Evolutionary conservation across 352 stramenopile genomes (phyloP).

Genomic region (Phytophthora vignae): DNA sequence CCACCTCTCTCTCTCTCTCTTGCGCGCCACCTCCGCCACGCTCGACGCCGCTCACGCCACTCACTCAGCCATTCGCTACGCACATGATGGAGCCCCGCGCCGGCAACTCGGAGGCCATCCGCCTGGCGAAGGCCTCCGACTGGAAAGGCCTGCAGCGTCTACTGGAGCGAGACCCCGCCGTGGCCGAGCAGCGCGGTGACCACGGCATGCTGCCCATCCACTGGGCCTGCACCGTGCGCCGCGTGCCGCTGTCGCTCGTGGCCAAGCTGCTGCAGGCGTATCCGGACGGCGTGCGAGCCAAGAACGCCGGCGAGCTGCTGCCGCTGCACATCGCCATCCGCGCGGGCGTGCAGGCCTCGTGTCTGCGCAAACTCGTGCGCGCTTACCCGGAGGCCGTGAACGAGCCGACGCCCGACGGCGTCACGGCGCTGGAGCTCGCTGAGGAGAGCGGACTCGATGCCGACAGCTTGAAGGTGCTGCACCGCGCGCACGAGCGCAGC

Average conservation of each 20-base stretch:
- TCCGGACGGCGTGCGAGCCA: constrained; percentile 60
- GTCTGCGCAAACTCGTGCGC: constrained; percentile 59
- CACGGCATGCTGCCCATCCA: constrained; percentile 88
- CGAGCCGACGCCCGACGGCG: constrained; percentile 51
- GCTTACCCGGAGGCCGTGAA: constrained; percentile 63
- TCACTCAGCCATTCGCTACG: constrained; percentile 8
- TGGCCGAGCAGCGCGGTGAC: constrained; percentile 62
- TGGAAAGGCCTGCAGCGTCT: constrained; percentile 75
- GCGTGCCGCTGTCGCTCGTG: constrained; percentile 70
- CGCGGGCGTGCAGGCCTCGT: constrained; percentile 50
- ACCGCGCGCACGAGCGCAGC: constrained; percentile 32
- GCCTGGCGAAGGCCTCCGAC: constrained; percentile 79
- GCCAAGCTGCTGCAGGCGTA: constrained; percentile 65
- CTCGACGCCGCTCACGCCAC: background rate
- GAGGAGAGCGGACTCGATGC: constrained; percentile 48
- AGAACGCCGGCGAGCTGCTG: constrained; percentile 73
- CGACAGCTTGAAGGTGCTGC: constrained; percentile 61
- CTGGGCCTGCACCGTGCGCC: constrained; percentile 78
- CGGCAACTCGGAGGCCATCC: constrained; percentile 69
- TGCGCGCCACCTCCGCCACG: background rate
- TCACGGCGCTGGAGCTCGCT: constrained; percentile 65
- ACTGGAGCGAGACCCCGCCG: constrained; percentile 58
- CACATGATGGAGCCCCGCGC: constrained; percentile 31
- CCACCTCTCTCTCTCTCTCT: constrained; percentile 13
- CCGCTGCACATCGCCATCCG: constrained; percentile 86